These are phyloP conservation scores for Discostella stelligera DNA, from an alignment of 352 stramenopile genomes.

Conservation along the genomic window DNA sequence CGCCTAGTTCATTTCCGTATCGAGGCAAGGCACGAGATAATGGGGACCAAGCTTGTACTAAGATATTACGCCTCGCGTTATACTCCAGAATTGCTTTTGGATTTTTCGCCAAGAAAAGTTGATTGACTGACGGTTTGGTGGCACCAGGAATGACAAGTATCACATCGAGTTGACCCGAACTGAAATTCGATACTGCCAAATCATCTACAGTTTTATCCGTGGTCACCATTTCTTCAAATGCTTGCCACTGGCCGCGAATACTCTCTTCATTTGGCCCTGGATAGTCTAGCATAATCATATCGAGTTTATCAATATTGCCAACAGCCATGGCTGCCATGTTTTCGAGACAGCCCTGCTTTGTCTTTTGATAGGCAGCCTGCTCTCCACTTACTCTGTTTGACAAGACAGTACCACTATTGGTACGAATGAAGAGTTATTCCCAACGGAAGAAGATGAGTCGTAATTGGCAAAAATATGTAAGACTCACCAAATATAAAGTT, in stretches of 20 bases:
- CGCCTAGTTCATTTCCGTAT: slow-evolving; percentile 52
- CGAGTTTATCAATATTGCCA: slow-evolving; percentile 70
- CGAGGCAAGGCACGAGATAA: slow-evolving; percentile 50
- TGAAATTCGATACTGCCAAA: slow-evolving; percentile 76
- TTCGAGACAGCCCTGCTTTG: slow-evolving; percentile 65
- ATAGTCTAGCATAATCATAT: slow-evolving; percentile 83
- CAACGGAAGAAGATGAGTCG: no score
- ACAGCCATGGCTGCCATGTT: slow-evolving; percentile 67
- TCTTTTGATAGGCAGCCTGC: slow-evolving; percentile 57
- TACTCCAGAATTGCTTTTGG: slow-evolving; percentile 56
- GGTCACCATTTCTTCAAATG: slow-evolving; percentile 72
- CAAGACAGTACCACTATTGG: slow-evolving; percentile 68
- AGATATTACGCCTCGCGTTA: slow-evolving; percentile 55
- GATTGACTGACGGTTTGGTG: slow-evolving; percentile 71
- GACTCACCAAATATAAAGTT: slow-evolving; percentile 35
- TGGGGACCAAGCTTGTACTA: slow-evolving; percentile 78
- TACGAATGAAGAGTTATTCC: no score
- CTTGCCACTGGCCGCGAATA: slow-evolving; percentile 69
- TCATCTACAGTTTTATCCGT: slow-evolving; percentile 55
- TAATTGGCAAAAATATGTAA: slow-evolving; percentile 5
- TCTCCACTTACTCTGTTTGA: slow-evolving; percentile 70
- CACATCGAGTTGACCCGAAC: slow-evolving; percentile 61
- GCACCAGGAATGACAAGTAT: slow-evolving; percentile 50
- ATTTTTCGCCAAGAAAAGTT: slow-evolving; percentile 72
- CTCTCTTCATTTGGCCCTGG: slow-evolving; percentile 70